Evolutionary conservation across 2,329 filamentous ascomycete genomes (phyloP), one percentile per base, ranked within the genome.

Genomic region (Diaporthe sp.): DNA sequence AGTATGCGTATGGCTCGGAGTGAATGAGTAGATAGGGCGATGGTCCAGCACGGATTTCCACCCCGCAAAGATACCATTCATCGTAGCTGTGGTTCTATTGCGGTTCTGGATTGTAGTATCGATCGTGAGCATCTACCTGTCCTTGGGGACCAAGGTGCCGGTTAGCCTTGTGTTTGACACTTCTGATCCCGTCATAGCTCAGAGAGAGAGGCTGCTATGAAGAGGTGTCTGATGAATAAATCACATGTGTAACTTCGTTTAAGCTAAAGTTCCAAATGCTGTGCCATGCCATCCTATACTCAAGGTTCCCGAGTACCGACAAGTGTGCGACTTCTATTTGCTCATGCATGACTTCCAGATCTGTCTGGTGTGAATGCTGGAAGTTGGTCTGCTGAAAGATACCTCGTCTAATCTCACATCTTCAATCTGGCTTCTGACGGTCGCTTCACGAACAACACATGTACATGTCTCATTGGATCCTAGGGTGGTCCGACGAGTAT

Each of bases 31-130:
- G 49, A 10, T 42, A 12, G 63, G 13, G n/a, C 34, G 3, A 3
- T 3, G 5, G 3, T 53, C 12, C 12, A 1, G 37, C 5, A 31
- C 4, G 2, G 4, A 7, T 17, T 13, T n/a, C 31, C 31, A 53
- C 17, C 1, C 4, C 4, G 2, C 3, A 20, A 37, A 28, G n/a
- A 22, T n/a, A 4, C 20, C 5, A 3, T n/a, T 17, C n/a, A n/a
- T 25, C 13, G 8, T 12, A 20, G 3, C 6, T 28, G 6, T 13
- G 4, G 39, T 7, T 47, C n/a, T n/a, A 28, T 44, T 15, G 13
- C 1, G 22, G 5, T 13, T 3, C 15, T 60, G 31, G 15, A n/a
- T 0, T 22, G 25, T 10, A 25, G 3, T 61, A 25, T 44, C 25
- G 37, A 28, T 28, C 17, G 42, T n/a, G 28, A 34, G 4, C 20